Percentiles rank a stretch among this genome's conserved stretches.
These are phyloP conservation scores for Xerocomus spinulosus DNA, from an alignment of 768 basidiomycete species.

Conservation along the genomic window DNA sequence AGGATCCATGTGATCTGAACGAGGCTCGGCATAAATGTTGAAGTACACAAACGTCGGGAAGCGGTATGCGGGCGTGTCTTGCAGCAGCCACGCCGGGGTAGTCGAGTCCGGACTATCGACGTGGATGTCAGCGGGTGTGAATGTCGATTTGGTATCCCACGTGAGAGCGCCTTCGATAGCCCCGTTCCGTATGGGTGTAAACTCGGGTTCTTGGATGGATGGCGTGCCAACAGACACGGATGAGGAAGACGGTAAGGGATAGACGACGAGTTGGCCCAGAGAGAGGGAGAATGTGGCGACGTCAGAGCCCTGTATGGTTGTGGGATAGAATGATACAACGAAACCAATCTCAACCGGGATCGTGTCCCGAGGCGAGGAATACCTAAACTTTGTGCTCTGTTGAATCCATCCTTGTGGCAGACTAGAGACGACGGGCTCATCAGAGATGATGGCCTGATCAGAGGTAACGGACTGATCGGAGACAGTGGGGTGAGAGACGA, in stretches of 20 bases:
- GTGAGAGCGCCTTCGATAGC: slow-evolving; percentile 42
- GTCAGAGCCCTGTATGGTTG: slow-evolving; percentile 39
- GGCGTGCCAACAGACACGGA: slow-evolving; percentile 26
- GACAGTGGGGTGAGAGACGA: too few species aligned
- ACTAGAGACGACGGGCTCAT: slow-evolving; percentile 25
- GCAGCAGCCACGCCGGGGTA: slow-evolving; percentile 51
- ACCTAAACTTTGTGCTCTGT: slow-evolving; percentile 41
- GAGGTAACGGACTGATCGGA: too few species aligned
- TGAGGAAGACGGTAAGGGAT: slow-evolving; percentile 30
- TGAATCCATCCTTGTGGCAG: slow-evolving; percentile 51
- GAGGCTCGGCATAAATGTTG: slow-evolving; percentile 65
- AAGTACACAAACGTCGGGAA: slow-evolving; percentile 59
- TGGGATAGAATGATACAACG: slow-evolving; percentile 47
- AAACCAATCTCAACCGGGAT: slow-evolving; percentile 46
- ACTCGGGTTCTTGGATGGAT: slow-evolving; percentile 52
- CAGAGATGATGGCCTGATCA: too few species aligned
- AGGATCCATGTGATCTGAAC: too few species aligned
- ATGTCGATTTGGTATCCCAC: slow-evolving; percentile 54
- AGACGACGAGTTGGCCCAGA: slow-evolving; percentile 59
- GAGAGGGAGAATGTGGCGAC: slow-evolving; percentile 46
- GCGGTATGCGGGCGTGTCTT: slow-evolving; percentile 38
- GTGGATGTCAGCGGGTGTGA: slow-evolving; percentile 33
- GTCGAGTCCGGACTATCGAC: slow-evolving; percentile 51
- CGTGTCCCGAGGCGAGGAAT: slow-evolving; percentile 1
- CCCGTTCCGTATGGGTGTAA: slow-evolving; percentile 12